Percentiles rank a stretch among this genome's conserved stretches.
These are phyloP conservation scores for Tylopilus plumbeoviolaceoides DNA, from an alignment of 768 basidiomycete species.

Conservation along the genomic window DNA sequence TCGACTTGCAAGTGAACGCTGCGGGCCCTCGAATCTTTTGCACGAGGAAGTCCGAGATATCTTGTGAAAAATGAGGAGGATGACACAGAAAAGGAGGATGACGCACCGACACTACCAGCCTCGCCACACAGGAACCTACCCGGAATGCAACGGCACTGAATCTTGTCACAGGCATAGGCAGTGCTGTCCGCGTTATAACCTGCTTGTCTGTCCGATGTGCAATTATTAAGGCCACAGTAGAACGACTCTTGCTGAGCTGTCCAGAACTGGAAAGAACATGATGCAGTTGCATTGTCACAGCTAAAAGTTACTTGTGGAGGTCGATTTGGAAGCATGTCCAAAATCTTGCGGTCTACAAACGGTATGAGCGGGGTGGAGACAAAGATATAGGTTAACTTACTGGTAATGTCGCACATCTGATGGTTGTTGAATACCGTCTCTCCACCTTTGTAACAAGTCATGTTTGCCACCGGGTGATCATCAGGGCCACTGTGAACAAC, in stretches of 20 bases:
- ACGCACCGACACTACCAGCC: conserved; percentile 85
- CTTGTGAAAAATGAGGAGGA: conserved; percentile 26
- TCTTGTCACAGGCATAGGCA: conserved; percentile 73
- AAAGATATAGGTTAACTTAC: conserved; percentile 43
- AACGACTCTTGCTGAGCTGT: conserved; percentile 92
- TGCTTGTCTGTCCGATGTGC: conserved; percentile 43
- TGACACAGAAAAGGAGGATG: neutral
- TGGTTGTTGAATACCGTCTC: conserved; percentile 93
- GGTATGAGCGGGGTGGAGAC: neutral
- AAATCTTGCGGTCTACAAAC: conserved; percentile 80
- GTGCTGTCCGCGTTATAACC: conserved; percentile 71
- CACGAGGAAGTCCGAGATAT: conserved; percentile 89
- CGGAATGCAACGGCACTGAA: conserved; percentile 91
- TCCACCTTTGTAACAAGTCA: conserved; percentile 94
- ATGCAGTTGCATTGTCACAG: conserved; percentile 59
- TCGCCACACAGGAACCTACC: conserved; percentile 94
- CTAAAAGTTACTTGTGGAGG: conserved; percentile 97
- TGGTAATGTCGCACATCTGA: conserved; percentile 98
- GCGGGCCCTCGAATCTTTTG: conserved; percentile 93
- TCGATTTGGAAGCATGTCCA: conserved; percentile 85
- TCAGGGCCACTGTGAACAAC: conserved; percentile 36
- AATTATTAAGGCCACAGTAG: conserved; percentile 83
- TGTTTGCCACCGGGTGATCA: conserved; percentile 48
- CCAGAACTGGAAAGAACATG: conserved; percentile 98
- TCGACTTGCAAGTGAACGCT: conserved; percentile 70